These are phyloP conservation scores for Barnettozyma vustinii DNA, from an alignment of 805 yeast species.

Conservation along the genomic window DNA sequence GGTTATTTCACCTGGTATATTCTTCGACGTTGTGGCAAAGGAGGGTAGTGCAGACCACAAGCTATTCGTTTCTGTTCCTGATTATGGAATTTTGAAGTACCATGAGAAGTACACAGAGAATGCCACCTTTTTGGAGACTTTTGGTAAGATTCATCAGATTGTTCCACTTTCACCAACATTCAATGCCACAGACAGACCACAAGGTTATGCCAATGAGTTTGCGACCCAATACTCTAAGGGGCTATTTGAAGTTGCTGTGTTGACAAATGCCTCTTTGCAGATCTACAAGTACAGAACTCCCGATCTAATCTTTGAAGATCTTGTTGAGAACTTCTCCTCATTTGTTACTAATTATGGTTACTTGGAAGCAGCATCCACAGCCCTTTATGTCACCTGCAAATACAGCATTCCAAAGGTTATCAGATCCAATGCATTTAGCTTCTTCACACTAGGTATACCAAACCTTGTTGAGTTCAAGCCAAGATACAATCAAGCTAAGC, in stretches of 20 bases:
- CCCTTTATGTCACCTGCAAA: slow-evolving; percentile 78
- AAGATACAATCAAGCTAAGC: slow-evolving; percentile 25
- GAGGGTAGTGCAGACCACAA: slow-evolving; percentile 30
- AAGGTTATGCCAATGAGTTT: slow-evolving; percentile 78
- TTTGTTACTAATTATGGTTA: slow-evolving; percentile 78
- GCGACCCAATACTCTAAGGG: slow-evolving; percentile 76
- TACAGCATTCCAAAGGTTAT: slow-evolving; percentile 51
- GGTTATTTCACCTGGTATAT: slow-evolving; percentile 82
- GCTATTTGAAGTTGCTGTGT: slow-evolving; percentile 69
- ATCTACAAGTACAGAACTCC: slow-evolving; percentile 77
- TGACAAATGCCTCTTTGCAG: slow-evolving; percentile 75
- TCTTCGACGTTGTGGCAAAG: slow-evolving; percentile 53
- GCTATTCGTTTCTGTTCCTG: slow-evolving; percentile 73
- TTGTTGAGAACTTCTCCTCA: slow-evolving; percentile 63
- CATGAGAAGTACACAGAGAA: slow-evolving; percentile 71
- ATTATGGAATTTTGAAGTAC: slow-evolving; percentile 76
- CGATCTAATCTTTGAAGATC: slow-evolving; percentile 64
- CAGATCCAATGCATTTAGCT: slow-evolving; percentile 38
- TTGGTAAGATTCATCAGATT: slow-evolving; percentile 64
- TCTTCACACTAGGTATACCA: slow-evolving; percentile 38
- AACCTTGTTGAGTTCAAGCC: slow-evolving; percentile 39
- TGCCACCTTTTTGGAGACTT: slow-evolving; percentile 64
- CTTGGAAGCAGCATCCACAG: slow-evolving; percentile 85
- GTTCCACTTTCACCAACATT: slow-evolving; percentile 64
- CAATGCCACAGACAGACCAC: slow-evolving; percentile 68